A percentile compares a stretch with the other conserved stretches of the same genome.
phyloP scores from a whole-genome alignment of 352 stramenopile species.

The Globisporangium emineosum region DNA sequence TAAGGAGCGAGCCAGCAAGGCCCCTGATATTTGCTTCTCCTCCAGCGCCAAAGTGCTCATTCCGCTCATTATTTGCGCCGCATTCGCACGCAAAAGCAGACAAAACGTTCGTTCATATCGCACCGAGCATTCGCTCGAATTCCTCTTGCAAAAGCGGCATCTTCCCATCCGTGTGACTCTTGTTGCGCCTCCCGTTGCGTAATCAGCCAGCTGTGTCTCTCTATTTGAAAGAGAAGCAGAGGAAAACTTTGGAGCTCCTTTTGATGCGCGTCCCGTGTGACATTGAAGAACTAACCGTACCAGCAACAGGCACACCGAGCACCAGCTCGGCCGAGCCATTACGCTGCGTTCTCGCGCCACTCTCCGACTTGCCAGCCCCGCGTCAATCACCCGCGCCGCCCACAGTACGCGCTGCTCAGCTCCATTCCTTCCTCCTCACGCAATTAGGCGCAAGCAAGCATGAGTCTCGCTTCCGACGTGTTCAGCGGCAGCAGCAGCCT shows the following conservation, averaged over 20 bases:
- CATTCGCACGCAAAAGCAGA: no score
- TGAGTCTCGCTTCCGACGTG: slow-evolving; percentile 3
- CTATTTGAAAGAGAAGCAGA: not conserved
- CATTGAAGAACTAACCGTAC: not conserved
- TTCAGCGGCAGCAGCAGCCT: not conserved
- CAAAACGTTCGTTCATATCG: slow-evolving; percentile 4
- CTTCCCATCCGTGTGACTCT: not conserved
- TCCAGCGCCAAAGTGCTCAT: no score
- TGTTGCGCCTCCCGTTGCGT: not conserved
- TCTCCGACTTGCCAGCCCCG: not conserved
- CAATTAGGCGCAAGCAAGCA: not conserved
- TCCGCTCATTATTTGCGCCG: no score
- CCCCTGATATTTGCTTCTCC: no score
- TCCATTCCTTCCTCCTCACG: not conserved
- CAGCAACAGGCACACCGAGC: not conserved
- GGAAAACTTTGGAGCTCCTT: slow-evolving; percentile 5
- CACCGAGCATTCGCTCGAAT: not conserved
- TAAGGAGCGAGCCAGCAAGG: no score
- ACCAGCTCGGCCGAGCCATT: not conserved
- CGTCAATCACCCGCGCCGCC: not conserved
- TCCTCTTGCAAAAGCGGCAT: not conserved
- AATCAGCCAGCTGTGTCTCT: slow-evolving; percentile 9
- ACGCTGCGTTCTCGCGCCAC: not conserved
- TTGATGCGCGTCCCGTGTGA: slow-evolving; percentile 2
- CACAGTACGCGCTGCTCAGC: not conserved